These are phyloP conservation scores for Mycena sp. DNA, from an alignment of 1,284 basidiomycete genomes.

Conservation along the genomic window DNA sequence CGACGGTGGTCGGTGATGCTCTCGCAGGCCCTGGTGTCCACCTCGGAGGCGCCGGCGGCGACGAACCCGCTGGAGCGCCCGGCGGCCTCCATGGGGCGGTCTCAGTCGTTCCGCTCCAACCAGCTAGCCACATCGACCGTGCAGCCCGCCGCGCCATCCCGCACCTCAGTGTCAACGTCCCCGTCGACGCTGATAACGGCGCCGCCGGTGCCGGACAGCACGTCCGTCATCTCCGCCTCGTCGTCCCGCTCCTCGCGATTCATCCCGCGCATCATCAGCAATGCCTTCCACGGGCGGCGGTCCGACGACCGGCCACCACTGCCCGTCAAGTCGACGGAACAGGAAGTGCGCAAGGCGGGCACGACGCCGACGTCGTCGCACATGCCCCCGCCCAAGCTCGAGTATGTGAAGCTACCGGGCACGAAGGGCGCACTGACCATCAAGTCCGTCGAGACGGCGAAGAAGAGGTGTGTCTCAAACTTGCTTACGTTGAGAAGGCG, in stretches of 20 bases:
- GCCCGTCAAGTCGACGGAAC: slow-evolving; percentile 40
- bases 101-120: slow-evolving; percentile 46
- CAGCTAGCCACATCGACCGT: slow-evolving; percentile 40
- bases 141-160: slow-evolving; percentile 35
- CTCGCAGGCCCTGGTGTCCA: slow-evolving; percentile 38
- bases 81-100: slow-evolving; percentile 6
- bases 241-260: slow-evolving; percentile 64
- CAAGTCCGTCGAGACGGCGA: slow-evolving; percentile 86
- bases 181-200: slow-evolving; percentile 36
- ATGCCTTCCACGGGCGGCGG: slow-evolving; percentile 66
- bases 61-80: slow-evolving; percentile 18
- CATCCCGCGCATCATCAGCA: slow-evolving; percentile 74
- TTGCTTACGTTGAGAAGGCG: not conserved
- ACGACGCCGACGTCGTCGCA: slow-evolving; percentile 48
- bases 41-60: slow-evolving; percentile 28
- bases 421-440: slow-evolving; percentile 85
- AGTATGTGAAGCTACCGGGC: slow-evolving; percentile 91
- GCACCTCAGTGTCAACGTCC: slow-evolving; percentile 36
- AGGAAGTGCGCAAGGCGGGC: slow-evolving; percentile 45
- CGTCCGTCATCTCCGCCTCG: slow-evolving; percentile 41
- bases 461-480: slow-evolving; percentile 71
- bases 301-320: slow-evolving; percentile 61
- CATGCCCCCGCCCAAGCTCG: slow-evolving; percentile 81
- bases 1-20: slow-evolving; percentile 63
- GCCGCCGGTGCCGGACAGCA: slow-evolving; percentile 41